phyloP scores from a whole-genome alignment of 805 yeast genomes.

The Kodamaea jinghongensis region DNA sequence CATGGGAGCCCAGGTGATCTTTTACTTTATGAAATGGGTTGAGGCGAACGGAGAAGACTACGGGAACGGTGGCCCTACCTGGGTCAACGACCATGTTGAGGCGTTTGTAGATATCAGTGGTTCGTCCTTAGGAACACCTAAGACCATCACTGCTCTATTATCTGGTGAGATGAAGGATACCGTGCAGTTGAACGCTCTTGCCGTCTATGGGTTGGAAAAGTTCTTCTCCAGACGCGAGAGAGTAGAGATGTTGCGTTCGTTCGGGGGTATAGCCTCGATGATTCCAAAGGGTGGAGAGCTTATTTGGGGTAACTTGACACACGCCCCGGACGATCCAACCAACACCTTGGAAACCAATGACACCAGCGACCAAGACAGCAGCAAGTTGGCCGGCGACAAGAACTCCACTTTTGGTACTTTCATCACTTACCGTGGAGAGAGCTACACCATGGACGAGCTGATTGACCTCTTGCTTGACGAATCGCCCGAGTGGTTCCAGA shows the following conservation, averaged over 20 bases:
- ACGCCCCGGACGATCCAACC: conserved; percentile 70
- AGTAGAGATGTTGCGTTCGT: conserved; percentile 76
- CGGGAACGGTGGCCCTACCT: conserved; percentile 87
- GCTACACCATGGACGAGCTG: conserved; percentile 65
- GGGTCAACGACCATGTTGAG: conserved; percentile 86
- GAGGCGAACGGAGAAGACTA: conserved; percentile 78
- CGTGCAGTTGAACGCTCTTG: conserved; percentile 86
- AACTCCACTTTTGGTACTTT: conserved; percentile 14
- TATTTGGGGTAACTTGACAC: conserved; percentile 76
- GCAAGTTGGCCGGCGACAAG: conserved; percentile 15
- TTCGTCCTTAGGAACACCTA: conserved; percentile 89
- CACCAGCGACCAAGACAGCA: conserved; percentile 6
- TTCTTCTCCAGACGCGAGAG: conserved; percentile 90
- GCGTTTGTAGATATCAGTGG: conserved; percentile 88
- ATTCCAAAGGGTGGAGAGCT: conserved; percentile 90
- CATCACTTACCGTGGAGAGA: conserved; percentile 18
- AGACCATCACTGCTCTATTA: conserved; percentile 84
- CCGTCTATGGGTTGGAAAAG: conserved; percentile 91
- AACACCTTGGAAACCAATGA: conserved; percentile 22
- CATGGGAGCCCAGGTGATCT: conserved; percentile 91
- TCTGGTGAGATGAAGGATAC: conserved; percentile 99
- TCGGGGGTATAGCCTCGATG: conserved; percentile 96
- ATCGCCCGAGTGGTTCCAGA: conserved; percentile 74
- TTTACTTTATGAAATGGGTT: conserved; percentile 92
- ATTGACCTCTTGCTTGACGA: conserved; percentile 61